A percentile compares a stretch with the other conserved stretches of the same genome.
Evolutionary conservation across 1,139 yeast genomes (phyloP).

Genomic region (Groenewaldozyma auringiensis): DNA sequence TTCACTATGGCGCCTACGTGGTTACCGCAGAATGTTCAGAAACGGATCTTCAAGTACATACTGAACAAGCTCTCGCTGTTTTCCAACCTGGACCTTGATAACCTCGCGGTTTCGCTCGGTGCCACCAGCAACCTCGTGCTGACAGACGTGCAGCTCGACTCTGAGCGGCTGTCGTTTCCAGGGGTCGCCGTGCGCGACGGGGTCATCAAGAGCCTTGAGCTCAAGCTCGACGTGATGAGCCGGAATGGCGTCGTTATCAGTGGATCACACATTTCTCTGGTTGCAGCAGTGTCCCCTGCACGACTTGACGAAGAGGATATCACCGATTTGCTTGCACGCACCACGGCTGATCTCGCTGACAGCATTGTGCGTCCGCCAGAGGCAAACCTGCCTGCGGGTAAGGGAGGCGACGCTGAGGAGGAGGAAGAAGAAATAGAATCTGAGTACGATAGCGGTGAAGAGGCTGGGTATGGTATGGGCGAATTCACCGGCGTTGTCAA

Average conservation of each 20-base stretch:
- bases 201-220: conserved; percentile 45
- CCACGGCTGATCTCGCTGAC: conserved; percentile 37
- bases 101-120: conserved; percentile 70
- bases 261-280: conserved; percentile 49
- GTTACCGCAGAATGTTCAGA: conserved; percentile 80
- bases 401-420: conserved; percentile 16
- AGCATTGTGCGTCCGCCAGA: conserved; percentile 16
- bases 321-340: conserved; percentile 57
- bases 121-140: conserved; percentile 48
- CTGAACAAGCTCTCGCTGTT: conserved; percentile 77
- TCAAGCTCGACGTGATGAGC: conserved; percentile 41
- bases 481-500: conserved; percentile 50
- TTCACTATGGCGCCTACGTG: conserved; percentile 36
- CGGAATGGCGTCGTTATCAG: conserved; percentile 57
- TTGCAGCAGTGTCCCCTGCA: conserved; percentile 40
- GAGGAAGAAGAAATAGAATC: conserved; percentile 12
- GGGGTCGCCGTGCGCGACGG: conserved; percentile 64
- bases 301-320: conserved; percentile 25
- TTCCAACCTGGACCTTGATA: conserved; percentile 72
- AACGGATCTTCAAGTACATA: conserved; percentile 68
- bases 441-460: conserved; percentile 24
- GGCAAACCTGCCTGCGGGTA: neutral
- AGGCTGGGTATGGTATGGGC: conserved; percentile 28
- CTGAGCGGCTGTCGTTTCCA: conserved; percentile 59
- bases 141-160: conserved; percentile 60